These are phyloP conservation scores for Hericium coralloides DNA, from an alignment of 768 basidiomycete species.

Conservation along the genomic window DNA sequence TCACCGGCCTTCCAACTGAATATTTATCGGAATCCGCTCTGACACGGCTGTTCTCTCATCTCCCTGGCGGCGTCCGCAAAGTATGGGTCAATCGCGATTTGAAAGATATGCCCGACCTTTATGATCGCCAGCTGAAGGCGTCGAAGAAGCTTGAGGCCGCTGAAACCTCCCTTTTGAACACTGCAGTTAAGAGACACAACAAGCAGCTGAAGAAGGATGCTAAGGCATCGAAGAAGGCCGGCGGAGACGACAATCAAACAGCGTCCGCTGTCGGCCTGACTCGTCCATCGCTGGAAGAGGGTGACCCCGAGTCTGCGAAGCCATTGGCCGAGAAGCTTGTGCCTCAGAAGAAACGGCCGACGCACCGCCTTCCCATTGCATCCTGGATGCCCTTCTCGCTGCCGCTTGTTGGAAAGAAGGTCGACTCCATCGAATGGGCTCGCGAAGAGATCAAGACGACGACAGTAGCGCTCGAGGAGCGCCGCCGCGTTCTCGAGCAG, in stretches of 20 bases:
- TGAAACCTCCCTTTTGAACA: constrained; percentile 69
- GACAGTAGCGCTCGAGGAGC: constrained; percentile 14
- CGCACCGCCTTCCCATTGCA: constrained; percentile 55
- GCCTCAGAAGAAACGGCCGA: constrained; percentile 65
- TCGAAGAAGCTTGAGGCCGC: constrained; percentile 79
- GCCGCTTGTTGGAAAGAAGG: constrained; percentile 73
- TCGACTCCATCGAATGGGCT: constrained; percentile 91
- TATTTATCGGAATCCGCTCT: constrained; percentile 69
- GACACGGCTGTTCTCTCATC: constrained; percentile 57
- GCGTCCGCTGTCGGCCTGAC: not conserved
- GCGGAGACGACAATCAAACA: not conserved
- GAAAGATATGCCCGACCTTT: constrained; percentile 77
- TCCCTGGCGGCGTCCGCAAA: constrained; percentile 85
- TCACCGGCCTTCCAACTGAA: constrained; percentile 79
- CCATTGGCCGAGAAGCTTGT: constrained; percentile 39
- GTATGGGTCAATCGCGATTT: constrained; percentile 92
- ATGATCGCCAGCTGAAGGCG: constrained; percentile 66
- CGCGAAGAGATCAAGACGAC: constrained; percentile 58
- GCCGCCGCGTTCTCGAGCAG: constrained; percentile 19
- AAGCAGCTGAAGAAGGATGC: constrained; percentile 42
- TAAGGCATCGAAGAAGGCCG: constrained; percentile 23
- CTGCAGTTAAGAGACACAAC: constrained; percentile 61
- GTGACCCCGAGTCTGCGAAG: constrained; percentile 22
- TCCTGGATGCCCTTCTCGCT: constrained; percentile 44
- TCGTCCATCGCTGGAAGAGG: constrained; percentile 2